phyloP scores from a whole-genome alignment of 768 basidiomycete species.

The Krasilnikovozyma curviuscula region DNA sequence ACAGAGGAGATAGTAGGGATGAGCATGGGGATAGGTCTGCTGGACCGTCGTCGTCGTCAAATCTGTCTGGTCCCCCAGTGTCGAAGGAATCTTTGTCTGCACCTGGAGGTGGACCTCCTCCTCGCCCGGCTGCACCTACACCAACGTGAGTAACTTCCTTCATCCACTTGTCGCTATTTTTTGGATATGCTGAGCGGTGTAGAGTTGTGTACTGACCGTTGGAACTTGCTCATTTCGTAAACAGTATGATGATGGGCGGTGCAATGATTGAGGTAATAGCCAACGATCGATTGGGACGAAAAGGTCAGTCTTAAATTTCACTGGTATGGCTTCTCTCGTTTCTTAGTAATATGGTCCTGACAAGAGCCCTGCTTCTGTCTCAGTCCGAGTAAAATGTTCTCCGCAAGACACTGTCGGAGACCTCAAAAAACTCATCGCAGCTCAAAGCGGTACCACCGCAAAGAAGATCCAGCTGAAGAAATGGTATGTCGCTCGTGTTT shows the following conservation, averaged over 20 bases:
- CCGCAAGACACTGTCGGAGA: conserved; percentile 93
- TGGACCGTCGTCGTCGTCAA: not conserved
- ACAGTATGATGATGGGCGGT: conserved; percentile 6
- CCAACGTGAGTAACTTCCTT: conserved; percentile 3
- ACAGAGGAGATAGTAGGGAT: not conserved
- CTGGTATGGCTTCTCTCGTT: not conserved
- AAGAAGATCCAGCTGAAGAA: conserved; percentile 85
- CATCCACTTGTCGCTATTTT: no score
- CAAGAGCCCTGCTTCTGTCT: not conserved
- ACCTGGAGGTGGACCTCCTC: not conserved
- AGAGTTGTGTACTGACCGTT: no score
- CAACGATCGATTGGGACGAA: conserved; percentile 83
- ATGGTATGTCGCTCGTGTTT: conserved; percentile 43
- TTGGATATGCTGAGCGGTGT: no score
- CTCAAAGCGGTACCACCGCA: conserved; percentile 74
- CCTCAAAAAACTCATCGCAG: conserved; percentile 88
- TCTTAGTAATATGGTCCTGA: not conserved
- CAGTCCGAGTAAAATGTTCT: conserved; percentile 81
- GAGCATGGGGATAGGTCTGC: conserved; percentile 1
- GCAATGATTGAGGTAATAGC: conserved; percentile 53
- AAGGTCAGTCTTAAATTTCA: conserved; percentile 38
- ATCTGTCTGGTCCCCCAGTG: not conserved
- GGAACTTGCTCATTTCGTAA: not conserved
- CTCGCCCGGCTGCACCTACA: not conserved
- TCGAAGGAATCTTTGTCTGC: not conserved